Evolutionary conservation across 2,329 filamentous ascomycete genomes (phyloP).

Genomic region (Aotearoamyces nothofagi): DNA sequence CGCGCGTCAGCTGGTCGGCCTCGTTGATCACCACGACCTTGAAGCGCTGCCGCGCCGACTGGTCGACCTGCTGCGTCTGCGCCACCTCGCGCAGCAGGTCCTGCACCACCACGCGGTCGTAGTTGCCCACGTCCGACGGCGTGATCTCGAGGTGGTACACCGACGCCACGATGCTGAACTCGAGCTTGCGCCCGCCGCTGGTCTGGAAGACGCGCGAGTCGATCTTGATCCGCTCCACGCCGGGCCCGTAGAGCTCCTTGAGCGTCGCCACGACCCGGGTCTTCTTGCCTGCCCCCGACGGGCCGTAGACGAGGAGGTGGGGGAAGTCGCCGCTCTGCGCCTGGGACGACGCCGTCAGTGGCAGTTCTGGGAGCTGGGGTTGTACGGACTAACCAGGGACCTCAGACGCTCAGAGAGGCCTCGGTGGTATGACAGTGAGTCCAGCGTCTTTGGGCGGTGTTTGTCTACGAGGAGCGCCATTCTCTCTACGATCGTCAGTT

Average conservation of each 20-base stretch:
- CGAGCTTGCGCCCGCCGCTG: constrained; percentile 86
- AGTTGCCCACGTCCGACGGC: constrained; percentile 89
- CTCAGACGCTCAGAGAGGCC: constrained; percentile 78
- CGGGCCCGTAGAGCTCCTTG: constrained; percentile 87
- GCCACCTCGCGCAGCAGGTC: constrained; percentile 95
- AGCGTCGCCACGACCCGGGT: constrained; percentile 90
- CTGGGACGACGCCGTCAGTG: too few species aligned
- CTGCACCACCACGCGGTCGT: constrained; percentile 90
- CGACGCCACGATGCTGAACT: constrained; percentile 97
- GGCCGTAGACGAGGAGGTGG: constrained; percentile 91
- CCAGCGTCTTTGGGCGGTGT: constrained; percentile 58
- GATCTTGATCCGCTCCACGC: constrained; percentile 99
- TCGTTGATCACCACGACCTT: constrained; percentile 99
- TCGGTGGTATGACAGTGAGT: constrained; percentile 70
- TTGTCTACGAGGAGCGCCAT: constrained; percentile 63
- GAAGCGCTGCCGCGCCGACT: constrained; percentile 79
- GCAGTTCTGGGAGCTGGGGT: too few species aligned
- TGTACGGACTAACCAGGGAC: constrained; percentile 50
- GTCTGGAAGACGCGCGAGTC: constrained; percentile 95
- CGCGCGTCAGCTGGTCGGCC: constrained; percentile 82
- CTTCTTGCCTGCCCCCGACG: constrained; percentile 94
- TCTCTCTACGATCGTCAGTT: constrained; percentile 3
- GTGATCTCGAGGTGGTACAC: constrained; percentile 98
- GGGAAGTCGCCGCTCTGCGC: constrained; percentile 96
- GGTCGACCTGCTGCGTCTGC: constrained; percentile 97